Conservation (phyloP, 2,329 filamentous ascomycete species). For the Cadophora malorum region DNA sequence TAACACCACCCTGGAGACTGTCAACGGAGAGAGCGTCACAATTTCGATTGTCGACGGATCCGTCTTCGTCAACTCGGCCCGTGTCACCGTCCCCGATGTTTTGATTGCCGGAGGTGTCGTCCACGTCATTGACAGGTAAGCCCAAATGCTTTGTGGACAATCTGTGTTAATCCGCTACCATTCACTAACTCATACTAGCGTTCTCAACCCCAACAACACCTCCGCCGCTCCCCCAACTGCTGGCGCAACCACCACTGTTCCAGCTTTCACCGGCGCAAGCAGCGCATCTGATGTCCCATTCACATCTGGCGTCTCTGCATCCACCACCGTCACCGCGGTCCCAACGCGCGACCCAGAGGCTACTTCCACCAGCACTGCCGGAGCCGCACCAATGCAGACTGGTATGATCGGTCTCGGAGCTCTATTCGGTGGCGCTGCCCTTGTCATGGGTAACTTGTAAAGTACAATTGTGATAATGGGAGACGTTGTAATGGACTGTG, state of each 20-base stretch:
- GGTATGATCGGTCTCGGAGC: conserved; percentile 53
- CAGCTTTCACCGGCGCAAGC: conserved; percentile 61
- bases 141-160: background rate
- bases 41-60: conserved; percentile 45
- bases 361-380: conserved; percentile 45
- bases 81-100: conserved; percentile 46
- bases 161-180: background rate
- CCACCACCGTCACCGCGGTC: conserved; percentile 45
- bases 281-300: conserved; percentile 57
- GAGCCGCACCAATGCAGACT: conserved; percentile 46
- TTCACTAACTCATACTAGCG: conserved; percentile 42
- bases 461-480: background rate
- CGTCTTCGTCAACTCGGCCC: conserved; percentile 49
- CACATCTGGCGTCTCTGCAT: conserved; percentile 56
- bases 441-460: conserved; percentile 19
- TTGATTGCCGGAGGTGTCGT: conserved; percentile 47
- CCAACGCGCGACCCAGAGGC: conserved; percentile 39
- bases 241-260: conserved; percentile 52
- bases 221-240: conserved; percentile 47
- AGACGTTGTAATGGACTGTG: conserved; percentile 14
- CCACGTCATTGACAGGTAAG: conserved; percentile 53
- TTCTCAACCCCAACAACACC: conserved; percentile 61
- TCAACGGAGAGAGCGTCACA: conserved; percentile 41
- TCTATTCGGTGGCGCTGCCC: conserved; percentile 51
- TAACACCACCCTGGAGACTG: conserved; percentile 40